These are phyloP conservation scores for Geranium rotundifolium DNA, from an alignment of 345 rosid species.

Conservation along the genomic window DNA sequence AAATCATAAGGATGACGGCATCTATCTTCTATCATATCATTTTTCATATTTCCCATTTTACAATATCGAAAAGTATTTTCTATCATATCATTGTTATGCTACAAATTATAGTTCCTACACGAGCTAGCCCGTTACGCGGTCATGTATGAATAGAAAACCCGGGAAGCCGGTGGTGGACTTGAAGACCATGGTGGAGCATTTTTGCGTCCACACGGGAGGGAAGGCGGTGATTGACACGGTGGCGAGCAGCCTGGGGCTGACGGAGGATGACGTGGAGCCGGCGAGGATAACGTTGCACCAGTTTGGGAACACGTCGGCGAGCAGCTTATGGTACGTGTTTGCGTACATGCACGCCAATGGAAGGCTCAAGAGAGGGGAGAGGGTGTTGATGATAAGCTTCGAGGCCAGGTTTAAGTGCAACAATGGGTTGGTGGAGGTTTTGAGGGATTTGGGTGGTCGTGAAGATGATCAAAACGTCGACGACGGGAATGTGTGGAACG, in stretches of 20 bases:
- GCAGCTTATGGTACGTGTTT: constrained; percentile 90
- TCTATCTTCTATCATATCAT: too few species aligned
- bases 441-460: constrained; percentile 36
- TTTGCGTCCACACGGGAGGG: too few species aligned
- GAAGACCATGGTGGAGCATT: constrained; percentile 30
- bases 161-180: constrained; percentile 33
- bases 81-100: too few species aligned
- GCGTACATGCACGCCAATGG: constrained; percentile 83
- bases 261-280: constrained; percentile 69
- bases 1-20: too few species aligned
- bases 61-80: too few species aligned
- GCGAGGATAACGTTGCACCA: constrained; percentile 89
- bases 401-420: constrained; percentile 56
- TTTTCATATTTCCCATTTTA: too few species aligned
- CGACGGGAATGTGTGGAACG: constrained; percentile 42
- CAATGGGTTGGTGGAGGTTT: too few species aligned
- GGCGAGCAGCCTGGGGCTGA: constrained; percentile 45
- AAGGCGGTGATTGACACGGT: constrained; percentile 80
- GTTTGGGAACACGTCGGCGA: constrained; percentile 88
- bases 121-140: constrained; percentile 49
- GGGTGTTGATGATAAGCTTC: constrained; percentile 57
- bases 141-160: neutral
- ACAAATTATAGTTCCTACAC: too few species aligned
- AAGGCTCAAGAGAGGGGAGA: constrained; percentile 67
- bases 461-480: constrained; percentile 1